Evolutionary conservation across 2,329 filamentous ascomycete genomes (phyloP), one percentile per base, ranked within the genome.

Genomic region (Claviceps pazoutovae): DNA sequence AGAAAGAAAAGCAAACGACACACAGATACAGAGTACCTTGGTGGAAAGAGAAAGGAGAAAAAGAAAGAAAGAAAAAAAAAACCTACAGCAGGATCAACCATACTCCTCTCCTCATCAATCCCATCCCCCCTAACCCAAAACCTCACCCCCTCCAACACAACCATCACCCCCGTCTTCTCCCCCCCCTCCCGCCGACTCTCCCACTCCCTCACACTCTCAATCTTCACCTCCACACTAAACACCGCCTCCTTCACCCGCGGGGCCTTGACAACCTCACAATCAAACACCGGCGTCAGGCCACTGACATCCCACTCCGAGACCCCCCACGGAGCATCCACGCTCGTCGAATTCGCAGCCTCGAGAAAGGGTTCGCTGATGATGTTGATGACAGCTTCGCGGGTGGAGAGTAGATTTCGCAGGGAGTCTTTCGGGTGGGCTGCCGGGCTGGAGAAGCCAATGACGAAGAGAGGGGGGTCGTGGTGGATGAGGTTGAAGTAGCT

Each of bases 71-170:
- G 1, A 16, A 9, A 2, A 6, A 7, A 6, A 23, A 16, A 4
- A 70, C 76, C 69, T 63, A 83, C 79, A 50, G 70, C 76, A 11
- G 87, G 80, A 65, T 94, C 86, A 53, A 97, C 73, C 43, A 87
- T 60, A 57, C 81, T 88, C 61, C 74, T 77, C 8, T 88, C 83
- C 62, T 86, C 80, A 59, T 95, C 87, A 55, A 95, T 71, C 2
- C 89, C 89, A 68, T 96, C 91, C 64, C 94, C 88, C 50, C 90
- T 72, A 2, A 83, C 88, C 88, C 90, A 96, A 63, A 96, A 95
- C 30, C 83, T 75, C 37, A 86, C 82, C 0, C 88, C 91, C 69
- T 96, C 88, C 13, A 96, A 73, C 37, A 95, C 76, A 1, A 79
- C 84, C 56, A 95, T 62, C 4, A 84, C 83, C 1, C 84, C 81